phyloP scores from a whole-genome alignment of 1,139 yeast genomes.

The Lodderomyces orthopsilosis region DNA sequence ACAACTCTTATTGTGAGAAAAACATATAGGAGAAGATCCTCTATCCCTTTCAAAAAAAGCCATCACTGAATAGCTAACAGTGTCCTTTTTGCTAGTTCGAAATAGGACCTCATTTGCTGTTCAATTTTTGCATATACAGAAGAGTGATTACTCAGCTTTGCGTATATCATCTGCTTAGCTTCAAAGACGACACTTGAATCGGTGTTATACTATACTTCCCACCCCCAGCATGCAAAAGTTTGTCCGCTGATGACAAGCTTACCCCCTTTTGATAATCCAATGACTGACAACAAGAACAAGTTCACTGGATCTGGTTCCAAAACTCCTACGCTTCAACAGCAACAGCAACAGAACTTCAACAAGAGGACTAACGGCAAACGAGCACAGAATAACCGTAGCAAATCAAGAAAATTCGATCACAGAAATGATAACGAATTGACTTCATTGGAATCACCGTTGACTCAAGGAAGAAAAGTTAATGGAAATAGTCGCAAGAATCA shows the following conservation, averaged over 20 bases:
- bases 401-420: conserved; percentile 8
- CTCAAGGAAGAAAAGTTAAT: conserved; percentile 16
- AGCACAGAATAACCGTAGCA: conserved; percentile 3
- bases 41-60: background rate
- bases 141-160: background rate
- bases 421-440: conserved; percentile 5
- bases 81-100: background rate
- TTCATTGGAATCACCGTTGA: conserved; percentile 15
- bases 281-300: conserved; percentile 2
- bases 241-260: conserved; percentile 4
- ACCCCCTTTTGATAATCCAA: background rate
- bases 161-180: background rate
- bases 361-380: conserved; percentile 3
- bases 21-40: background rate
- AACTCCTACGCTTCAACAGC: conserved; percentile 1
- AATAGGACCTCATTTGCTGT: too few species aligned
- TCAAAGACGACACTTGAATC: background rate
- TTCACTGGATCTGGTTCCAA: background rate
- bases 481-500: conserved; percentile 48
- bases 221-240: background rate
- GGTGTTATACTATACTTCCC: background rate
- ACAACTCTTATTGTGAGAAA: background rate
- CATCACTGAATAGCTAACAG: background rate
- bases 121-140: background rate
- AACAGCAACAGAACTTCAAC: conserved; percentile 2